These are phyloP conservation scores for Botrytis porri DNA, from an alignment of 2,329 filamentous ascomycete genomes.

Conservation along the genomic window DNA sequence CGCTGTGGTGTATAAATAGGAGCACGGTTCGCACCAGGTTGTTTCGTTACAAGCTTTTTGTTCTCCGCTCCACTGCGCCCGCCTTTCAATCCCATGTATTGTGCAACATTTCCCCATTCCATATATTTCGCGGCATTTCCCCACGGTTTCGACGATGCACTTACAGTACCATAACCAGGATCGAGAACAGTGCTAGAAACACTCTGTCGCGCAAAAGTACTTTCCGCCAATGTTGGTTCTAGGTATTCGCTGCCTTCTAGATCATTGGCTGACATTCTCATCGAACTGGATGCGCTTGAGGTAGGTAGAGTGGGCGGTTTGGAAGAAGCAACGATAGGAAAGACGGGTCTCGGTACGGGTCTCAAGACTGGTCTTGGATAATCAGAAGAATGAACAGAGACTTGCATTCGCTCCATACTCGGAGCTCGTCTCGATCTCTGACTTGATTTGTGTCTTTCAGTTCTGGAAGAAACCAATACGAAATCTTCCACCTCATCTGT, in stretches of 20 bases:
- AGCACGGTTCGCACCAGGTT: no score
- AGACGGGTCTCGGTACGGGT: neutral
- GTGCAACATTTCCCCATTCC: neutral
- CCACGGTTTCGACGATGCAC: neutral
- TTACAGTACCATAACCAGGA: neutral
- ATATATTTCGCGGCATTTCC: neutral
- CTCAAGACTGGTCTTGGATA: neutral
- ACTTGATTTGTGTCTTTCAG: neutral
- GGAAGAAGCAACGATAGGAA: neutral
- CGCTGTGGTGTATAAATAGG: neutral
- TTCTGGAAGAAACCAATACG: neutral
- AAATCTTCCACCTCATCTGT: neutral
- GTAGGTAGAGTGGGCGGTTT: neutral
- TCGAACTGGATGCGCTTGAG: neutral
- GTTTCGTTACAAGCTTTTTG: neutral
- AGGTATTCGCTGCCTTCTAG: slow-evolving; percentile 1
- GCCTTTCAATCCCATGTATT: neutral
- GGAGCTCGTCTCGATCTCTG: neutral
- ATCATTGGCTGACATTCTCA: neutral
- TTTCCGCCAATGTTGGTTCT: neutral
- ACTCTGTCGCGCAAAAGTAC: neutral
- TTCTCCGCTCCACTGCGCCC: neutral
- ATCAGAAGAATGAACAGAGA: neutral
- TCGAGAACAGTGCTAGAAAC: neutral
- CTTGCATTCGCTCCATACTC: neutral